Base-by-base conservation (phyloP, 768 basidiomycete genomes). In the Hemileccinum impolitum region DNA sequence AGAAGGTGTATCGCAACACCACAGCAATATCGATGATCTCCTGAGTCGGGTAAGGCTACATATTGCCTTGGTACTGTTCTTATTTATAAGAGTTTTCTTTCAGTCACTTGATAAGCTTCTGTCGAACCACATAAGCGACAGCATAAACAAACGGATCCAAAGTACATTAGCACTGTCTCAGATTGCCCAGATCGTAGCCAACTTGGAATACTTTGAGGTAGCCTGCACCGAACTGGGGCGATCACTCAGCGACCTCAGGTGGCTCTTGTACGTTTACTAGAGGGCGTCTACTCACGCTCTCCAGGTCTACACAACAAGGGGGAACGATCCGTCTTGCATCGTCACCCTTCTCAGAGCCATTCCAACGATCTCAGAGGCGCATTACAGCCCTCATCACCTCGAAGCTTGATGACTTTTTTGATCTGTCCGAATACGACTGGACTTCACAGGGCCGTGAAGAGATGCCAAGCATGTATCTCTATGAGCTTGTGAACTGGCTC, bases 361-460 rank as follows among this genome's bases (percentile, higher is more conserved):
- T 93, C 34, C 72, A 77, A 10, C 78, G 78, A 36, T 87, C 94
- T 9, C 76, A 85, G 40, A 72, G 75, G 28, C 86, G 92, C 5
- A 89, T 98, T 56, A 84, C 86, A 15, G 75, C 76, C 11, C 77
- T 95, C 38, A 94, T 98, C 60, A 80, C 83, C 8, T 87, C 88
- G 18, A 98, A 99, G 64, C 82, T 98, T 7, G 90, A 95, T 61
- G 90, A 93, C 58, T 95, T 95, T 73, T 95, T 96, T 65, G 96
- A 92, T 51, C 75, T 95, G 37, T 87, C 94, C 4, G 91, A 95
- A 69, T 97, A 97, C 65, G 85, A 94, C 59, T 98, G 94, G 94
- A 87, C 85, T 31, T 88, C 92, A 9, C 72, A 75, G 30, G 65
- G 72, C 11, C 80, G 81, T 30, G 86, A 90, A 63, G 75, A 79